Percentiles rank a stretch among this genome's conserved stretches.
Conservation (phyloP, 176 grass and related monocot genomes). For the Themeda triandra region DNA sequence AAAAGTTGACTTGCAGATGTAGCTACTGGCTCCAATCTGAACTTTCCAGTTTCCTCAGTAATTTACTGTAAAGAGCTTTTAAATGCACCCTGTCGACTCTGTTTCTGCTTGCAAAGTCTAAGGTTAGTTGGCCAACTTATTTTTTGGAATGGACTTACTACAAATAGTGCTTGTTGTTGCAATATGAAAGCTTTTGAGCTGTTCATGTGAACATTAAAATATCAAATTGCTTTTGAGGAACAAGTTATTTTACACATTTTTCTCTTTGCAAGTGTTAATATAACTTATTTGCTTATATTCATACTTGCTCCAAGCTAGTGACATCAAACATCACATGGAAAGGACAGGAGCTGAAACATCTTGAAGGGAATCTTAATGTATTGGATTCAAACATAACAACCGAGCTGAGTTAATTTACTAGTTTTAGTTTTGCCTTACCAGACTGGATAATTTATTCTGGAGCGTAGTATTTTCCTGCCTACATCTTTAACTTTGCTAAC, state of each 20-base stretch:
- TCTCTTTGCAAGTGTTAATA: background rate
- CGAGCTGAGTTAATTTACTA: background rate
- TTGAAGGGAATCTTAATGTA: background rate
- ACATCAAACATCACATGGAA: background rate
- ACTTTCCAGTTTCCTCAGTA: background rate
- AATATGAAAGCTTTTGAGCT: constrained; percentile 19
- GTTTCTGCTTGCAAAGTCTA: background rate
- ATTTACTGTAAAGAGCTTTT: constrained; percentile 10
- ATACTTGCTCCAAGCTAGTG: background rate
- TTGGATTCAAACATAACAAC: background rate
- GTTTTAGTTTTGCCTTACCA: background rate
- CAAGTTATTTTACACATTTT: background rate
- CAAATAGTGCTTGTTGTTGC: background rate
- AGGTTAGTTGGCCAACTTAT: background rate
- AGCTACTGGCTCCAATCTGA: background rate
- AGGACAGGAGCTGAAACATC: background rate
- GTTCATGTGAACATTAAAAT: background rate
- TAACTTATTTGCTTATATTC: background rate
- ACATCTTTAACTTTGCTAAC: background rate
- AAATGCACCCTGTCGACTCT: background rate
- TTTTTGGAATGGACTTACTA: background rate
- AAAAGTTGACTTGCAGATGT: background rate
- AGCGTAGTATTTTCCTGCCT: background rate
- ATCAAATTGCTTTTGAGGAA: constrained; percentile 8
- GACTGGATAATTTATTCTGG: background rate